Conservation (phyloP, 768 basidiomycete species). For the Lactifluus pinguis region DNA sequence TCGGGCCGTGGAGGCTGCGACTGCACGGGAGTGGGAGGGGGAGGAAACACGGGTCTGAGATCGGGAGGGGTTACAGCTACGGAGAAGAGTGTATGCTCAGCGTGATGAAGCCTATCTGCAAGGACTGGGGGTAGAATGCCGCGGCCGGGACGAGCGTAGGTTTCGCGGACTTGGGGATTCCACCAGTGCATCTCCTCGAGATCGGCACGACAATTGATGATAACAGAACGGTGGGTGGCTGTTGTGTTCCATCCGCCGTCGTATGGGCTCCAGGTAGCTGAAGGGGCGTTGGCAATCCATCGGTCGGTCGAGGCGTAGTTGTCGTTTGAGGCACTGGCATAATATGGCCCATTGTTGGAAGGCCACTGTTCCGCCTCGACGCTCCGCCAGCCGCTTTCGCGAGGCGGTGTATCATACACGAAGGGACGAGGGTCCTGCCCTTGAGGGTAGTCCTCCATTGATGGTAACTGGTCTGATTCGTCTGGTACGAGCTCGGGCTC, state of each 20-base stretch:
- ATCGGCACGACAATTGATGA: constrained; percentile 51
- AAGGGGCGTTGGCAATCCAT: constrained; percentile 13
- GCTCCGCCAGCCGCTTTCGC: constrained; percentile 4
- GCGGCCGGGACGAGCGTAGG: constrained; percentile 49
- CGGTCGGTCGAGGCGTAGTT: constrained; percentile 2
- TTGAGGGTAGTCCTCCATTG: not conserved
- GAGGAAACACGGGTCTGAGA: constrained; percentile 22
- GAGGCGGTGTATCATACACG: constrained; percentile 5
- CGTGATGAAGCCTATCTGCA: constrained; percentile 58
- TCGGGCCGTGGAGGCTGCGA: constrained; percentile 15
- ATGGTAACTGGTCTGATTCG: constrained; percentile 11
- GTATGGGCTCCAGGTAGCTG: constrained; percentile 4
- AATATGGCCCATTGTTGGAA: not conserved
- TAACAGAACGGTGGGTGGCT: constrained; percentile 26
- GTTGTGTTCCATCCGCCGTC: constrained; percentile 12
- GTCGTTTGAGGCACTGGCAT: constrained; percentile 5
- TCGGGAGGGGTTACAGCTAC: constrained; percentile 38
- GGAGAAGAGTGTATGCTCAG: constrained; percentile 62
- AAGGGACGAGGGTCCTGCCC: constrained; percentile 12
- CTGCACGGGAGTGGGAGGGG: constrained; percentile 23
- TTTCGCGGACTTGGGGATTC: constrained; percentile 42
- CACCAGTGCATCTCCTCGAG: constrained; percentile 65
- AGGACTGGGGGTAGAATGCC: constrained; percentile 64
- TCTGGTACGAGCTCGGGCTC: constrained; percentile 27
- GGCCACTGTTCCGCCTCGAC: constrained; percentile 7